These are phyloP conservation scores for Pythium sukuiense DNA, from an alignment of 352 stramenopile genomes.

Conservation along the genomic window DNA sequence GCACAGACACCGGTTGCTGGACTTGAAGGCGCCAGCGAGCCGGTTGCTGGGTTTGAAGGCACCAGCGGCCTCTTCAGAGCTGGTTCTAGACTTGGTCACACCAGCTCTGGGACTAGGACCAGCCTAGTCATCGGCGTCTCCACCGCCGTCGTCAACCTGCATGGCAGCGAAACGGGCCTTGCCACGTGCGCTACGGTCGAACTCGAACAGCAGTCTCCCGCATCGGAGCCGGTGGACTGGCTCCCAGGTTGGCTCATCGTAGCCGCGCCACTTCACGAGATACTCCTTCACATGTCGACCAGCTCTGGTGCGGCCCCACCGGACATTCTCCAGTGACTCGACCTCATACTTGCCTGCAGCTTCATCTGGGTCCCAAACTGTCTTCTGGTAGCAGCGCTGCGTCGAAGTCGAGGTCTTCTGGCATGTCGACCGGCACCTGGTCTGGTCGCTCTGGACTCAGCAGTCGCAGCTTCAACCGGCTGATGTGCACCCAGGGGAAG, in stretches of 20 bases:
- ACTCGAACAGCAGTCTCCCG: constrained; percentile 21
- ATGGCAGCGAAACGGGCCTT: constrained; percentile 13
- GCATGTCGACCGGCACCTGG: not conserved
- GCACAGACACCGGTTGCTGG: too few species aligned
- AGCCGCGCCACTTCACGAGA: constrained; percentile 22
- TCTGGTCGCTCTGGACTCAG: constrained; percentile 12
- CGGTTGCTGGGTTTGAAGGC: too few species aligned
- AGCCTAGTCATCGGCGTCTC: too few species aligned
- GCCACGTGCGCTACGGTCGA: constrained; percentile 14
- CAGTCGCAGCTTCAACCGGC: constrained; percentile 25
- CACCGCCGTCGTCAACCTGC: constrained; percentile 16
- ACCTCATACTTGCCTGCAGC: constrained; percentile 23
- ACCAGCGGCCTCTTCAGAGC: too few species aligned
- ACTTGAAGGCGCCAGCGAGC: too few species aligned
- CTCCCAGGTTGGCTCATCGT: constrained; percentile 21
- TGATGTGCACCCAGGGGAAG: constrained; percentile 29
- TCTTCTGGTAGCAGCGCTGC: constrained; percentile 27
- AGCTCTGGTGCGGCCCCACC: constrained; percentile 7
- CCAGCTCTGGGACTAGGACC: too few species aligned
- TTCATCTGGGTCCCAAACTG: constrained; percentile 21
- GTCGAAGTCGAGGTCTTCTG: constrained; percentile 29
- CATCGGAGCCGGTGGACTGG: constrained; percentile 13
- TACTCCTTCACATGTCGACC: constrained; percentile 18
- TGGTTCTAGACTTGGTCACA: too few species aligned
- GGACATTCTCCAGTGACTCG: constrained; percentile 16